Evolutionary conservation across 441 rosid genomes (phyloP).

Genomic region (Adansonia madagascariensis): DNA sequence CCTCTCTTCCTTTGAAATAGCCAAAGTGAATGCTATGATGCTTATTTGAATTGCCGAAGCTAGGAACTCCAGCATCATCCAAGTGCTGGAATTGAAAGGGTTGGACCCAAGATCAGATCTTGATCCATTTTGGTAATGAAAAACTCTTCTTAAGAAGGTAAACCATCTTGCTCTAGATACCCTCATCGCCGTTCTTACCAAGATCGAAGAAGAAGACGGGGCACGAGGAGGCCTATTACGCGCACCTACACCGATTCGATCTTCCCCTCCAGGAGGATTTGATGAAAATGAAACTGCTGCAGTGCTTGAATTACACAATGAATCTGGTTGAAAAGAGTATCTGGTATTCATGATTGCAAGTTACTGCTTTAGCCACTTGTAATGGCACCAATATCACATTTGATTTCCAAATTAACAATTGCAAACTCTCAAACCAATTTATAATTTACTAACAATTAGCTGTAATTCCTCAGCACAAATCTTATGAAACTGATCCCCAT

Average conservation of each 20-base stretch:
- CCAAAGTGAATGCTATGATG: slow-evolving; percentile 64
- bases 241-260: slow-evolving; percentile 30
- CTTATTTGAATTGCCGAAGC: slow-evolving; percentile 69
- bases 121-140: slow-evolving; percentile 94
- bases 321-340: slow-evolving; percentile 51
- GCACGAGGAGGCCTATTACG: slow-evolving; percentile 55
- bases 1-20: slow-evolving; percentile 66
- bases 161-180: slow-evolving; percentile 95
- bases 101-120: slow-evolving; percentile 88
- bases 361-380: not conserved
- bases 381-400: not conserved
- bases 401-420: not conserved
- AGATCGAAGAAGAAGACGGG: slow-evolving; percentile 55
- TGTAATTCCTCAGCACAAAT: slow-evolving; percentile 1
- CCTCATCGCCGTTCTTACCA: slow-evolving; percentile 71
- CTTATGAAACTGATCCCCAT: slow-evolving; percentile 14
- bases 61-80: slow-evolving; percentile 84
- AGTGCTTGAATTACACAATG: slow-evolving; percentile 44
- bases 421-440: not conserved
- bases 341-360: slow-evolving; percentile 58
- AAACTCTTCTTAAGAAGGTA: slow-evolving; percentile 83
- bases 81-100: slow-evolving; percentile 81
- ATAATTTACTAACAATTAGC: not conserved
- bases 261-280: slow-evolving; percentile 45
- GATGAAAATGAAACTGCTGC: slow-evolving; percentile 52